Evolutionary conservation across 371 early-diverging fungal species (phyloP).

Genomic region (Mucor saturninus): DNA sequence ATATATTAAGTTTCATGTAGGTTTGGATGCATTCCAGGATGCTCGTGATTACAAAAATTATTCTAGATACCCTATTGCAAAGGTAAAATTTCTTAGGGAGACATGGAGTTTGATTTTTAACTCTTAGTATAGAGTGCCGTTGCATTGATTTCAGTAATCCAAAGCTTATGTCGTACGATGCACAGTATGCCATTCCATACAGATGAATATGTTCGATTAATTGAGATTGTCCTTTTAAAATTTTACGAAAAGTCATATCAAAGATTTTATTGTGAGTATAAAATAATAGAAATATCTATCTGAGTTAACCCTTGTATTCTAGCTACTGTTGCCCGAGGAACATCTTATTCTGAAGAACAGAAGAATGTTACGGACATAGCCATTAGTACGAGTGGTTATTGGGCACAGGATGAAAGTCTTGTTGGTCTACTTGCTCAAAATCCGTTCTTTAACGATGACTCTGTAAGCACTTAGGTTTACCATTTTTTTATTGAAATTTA

Average conservation of each 20-base stretch:
- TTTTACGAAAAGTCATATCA: slow-evolving; percentile 80
- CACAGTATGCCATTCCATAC: slow-evolving; percentile 77
- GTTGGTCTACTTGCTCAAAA: slow-evolving; percentile 68
- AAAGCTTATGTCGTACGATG: slow-evolving; percentile 73
- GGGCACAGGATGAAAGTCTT: slow-evolving; percentile 82
- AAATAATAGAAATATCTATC: background rate
- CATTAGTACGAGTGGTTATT: slow-evolving; percentile 69
- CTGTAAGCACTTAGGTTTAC: slow-evolving; percentile 17
- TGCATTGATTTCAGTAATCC: slow-evolving; percentile 64
- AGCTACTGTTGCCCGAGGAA: slow-evolving; percentile 64
- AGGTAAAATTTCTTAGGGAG: slow-evolving; percentile 29
- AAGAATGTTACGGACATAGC: slow-evolving; percentile 43
- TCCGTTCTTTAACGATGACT: slow-evolving; percentile 61
- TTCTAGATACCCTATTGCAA: slow-evolving; percentile 57
- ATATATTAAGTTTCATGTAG: slow-evolving; percentile 9
- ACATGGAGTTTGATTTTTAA: too few relatives aligned
- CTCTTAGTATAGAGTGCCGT: slow-evolving; percentile 59
- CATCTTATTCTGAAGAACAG: slow-evolving; percentile 38
- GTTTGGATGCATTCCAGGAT: slow-evolving; percentile 59
- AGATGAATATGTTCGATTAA: slow-evolving; percentile 79
- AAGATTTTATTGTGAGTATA: slow-evolving; percentile 68
- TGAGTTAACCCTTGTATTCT: background rate
- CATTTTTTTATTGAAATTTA: background rate
- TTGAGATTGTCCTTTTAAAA: slow-evolving; percentile 72
- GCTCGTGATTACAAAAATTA: slow-evolving; percentile 54